Percentiles rank a stretch among this genome's conserved stretches.
Conservation (phyloP, 768 basidiomycete species). For the Pleurotus tuoliensis region DNA sequence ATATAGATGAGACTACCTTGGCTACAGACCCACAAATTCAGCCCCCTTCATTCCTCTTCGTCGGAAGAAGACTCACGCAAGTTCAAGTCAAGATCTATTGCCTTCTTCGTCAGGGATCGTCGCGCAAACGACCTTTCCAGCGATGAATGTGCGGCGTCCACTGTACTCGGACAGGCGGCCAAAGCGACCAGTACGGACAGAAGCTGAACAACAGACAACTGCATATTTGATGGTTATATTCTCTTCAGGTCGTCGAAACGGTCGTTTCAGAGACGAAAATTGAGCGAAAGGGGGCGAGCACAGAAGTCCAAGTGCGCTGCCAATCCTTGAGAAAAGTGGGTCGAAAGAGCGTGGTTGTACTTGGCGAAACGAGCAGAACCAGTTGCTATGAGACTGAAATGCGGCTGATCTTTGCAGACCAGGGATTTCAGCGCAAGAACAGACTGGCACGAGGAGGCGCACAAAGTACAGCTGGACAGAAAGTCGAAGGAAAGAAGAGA, state of each 20-base stretch:
- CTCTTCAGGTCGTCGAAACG: neutral
- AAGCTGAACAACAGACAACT: conserved; percentile 4
- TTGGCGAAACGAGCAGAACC: conserved; percentile 2
- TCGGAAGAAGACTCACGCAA: neutral
- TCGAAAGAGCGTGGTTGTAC: conserved; percentile 4
- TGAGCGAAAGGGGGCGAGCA: neutral
- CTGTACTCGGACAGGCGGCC: conserved; percentile 1
- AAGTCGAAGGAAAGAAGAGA: conserved; percentile 3
- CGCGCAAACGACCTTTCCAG: conserved; percentile 7
- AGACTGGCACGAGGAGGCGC: neutral
- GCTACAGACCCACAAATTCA: neutral
- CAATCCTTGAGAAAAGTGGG: conserved; percentile 1
- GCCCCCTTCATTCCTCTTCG: neutral
- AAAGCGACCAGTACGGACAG: conserved; percentile 4
- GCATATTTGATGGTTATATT: neutral
- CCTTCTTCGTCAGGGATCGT: neutral
- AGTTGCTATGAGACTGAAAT: conserved; percentile 1
- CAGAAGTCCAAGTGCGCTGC: conserved; percentile 1
- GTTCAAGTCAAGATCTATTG: neutral
- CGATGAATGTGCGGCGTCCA: conserved; percentile 7
- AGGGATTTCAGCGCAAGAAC: neutral
- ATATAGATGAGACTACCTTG: neutral
- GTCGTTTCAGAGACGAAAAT: neutral
- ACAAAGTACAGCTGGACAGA: conserved; percentile 6
- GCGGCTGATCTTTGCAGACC: neutral